Conservation (phyloP, 345 rosid genomes). For the Salix viminalis region DNA sequence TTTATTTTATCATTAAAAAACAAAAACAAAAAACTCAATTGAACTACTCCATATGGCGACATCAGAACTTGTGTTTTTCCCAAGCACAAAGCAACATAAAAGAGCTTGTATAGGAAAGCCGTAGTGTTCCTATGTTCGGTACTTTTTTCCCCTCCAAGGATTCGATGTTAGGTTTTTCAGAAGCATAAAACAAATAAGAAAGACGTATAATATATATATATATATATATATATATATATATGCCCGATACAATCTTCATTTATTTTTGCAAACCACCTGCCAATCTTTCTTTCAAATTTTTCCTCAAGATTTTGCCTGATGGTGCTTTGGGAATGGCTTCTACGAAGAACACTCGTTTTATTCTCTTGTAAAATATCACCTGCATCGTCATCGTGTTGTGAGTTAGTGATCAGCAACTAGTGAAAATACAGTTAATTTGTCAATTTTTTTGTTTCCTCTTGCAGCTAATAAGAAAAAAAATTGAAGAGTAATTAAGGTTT, state of each 20-base stretch:
- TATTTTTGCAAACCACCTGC: slow-evolving; percentile 3
- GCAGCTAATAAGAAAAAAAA: no score
- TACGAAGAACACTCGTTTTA: slow-evolving; percentile 15
- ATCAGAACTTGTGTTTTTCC: not conserved
- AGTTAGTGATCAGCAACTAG: not conserved
- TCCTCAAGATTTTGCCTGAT: slow-evolving; percentile 28
- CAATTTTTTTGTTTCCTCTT: not conserved
- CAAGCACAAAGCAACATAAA: not conserved
- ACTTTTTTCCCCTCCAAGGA: not conserved
- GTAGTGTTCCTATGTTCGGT: not conserved
- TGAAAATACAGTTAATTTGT: not conserved
- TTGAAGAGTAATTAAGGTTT: not conserved
- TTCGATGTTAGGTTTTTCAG: not conserved
- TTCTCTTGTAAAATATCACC: slow-evolving; percentile 31
- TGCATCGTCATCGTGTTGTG: slow-evolving; percentile 7
- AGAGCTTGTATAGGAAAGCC: not conserved
- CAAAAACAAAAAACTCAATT: not conserved
- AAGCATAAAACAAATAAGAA: not conserved
- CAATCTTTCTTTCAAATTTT: slow-evolving; percentile 17
- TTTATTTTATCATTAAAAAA: not conserved
- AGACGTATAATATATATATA: not conserved
- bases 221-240: no score
- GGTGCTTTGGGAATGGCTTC: slow-evolving; percentile 33
- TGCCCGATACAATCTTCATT: not conserved
- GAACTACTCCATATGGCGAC: not conserved